Evolutionary conservation across 2,329 filamentous ascomycete genomes (phyloP).

Genomic region (Nigrospora oryzae): DNA sequence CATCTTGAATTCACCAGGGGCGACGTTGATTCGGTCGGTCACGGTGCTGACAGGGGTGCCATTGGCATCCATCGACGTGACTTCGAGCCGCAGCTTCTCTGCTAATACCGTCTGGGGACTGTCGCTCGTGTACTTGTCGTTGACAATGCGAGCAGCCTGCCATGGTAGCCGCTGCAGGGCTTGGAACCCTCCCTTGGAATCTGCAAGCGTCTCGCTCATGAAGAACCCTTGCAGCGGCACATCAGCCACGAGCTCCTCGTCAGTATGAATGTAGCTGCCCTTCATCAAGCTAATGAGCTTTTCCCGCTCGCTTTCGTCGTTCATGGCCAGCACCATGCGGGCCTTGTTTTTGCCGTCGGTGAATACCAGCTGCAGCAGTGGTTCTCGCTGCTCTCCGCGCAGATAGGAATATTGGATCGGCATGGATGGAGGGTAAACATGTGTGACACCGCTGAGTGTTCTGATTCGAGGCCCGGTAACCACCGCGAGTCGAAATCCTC

Average conservation of each 20-base stretch:
- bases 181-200: constrained; percentile 37
- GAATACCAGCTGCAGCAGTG: constrained; percentile 63
- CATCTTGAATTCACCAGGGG: constrained; percentile 63
- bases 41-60: constrained; percentile 45
- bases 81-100: constrained; percentile 65
- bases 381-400: constrained; percentile 60
- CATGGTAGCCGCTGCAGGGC: constrained; percentile 48
- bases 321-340: constrained; percentile 70
- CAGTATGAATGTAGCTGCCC: constrained; percentile 58
- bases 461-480: constrained; percentile 72
- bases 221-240: constrained; percentile 57
- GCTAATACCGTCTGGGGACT: constrained; percentile 64
- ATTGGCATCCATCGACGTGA: constrained; percentile 56
- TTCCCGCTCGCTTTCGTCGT: constrained; percentile 61
- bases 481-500: constrained; percentile 70
- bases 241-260: constrained; percentile 65
- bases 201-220: constrained; percentile 46
- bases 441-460: constrained; percentile 67
- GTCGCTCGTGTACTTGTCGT: constrained; percentile 56
- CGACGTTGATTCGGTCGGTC: constrained; percentile 77
- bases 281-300: constrained; percentile 65
- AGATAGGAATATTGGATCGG: constrained; percentile 75
- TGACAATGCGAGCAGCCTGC: constrained; percentile 64
- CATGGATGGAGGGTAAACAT: constrained; percentile 54
- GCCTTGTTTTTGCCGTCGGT: constrained; percentile 58